A percentile compares a stretch with the other conserved stretches of the same genome.
Conservation (phyloP, 345 rosid genomes). For the Aurinia saxatilis region DNA sequence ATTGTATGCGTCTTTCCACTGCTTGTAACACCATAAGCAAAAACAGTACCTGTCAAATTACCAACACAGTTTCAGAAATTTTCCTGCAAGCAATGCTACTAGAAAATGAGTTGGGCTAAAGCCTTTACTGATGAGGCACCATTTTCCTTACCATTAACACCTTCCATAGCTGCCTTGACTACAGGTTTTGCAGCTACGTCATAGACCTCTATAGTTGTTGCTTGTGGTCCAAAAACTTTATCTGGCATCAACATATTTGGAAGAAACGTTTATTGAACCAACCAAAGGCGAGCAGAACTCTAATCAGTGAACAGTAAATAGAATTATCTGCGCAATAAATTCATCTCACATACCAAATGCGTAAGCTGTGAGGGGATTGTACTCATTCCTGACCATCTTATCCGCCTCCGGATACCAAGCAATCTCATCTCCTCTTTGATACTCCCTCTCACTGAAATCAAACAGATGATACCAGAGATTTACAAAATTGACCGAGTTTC, state of each 20-base stretch:
- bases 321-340: neutral
- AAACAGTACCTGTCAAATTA: slow-evolving; percentile 58
- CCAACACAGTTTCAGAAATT: slow-evolving; percentile 8
- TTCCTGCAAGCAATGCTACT: neutral
- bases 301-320: neutral
- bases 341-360: slow-evolving; percentile 55
- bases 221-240: slow-evolving; percentile 73
- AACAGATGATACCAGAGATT: slow-evolving; percentile 11
- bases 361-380: slow-evolving; percentile 66
- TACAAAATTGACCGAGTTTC: neutral
- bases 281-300: neutral
- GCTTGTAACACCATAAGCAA: slow-evolving; percentile 93
- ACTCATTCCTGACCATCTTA: slow-evolving; percentile 75
- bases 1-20: slow-evolving; percentile 88
- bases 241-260: slow-evolving; percentile 35
- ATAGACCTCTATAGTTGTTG: slow-evolving; percentile 65
- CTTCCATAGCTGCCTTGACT: slow-evolving; percentile 94
- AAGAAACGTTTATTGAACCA: neutral
- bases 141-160: slow-evolving; percentile 66
- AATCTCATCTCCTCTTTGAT: slow-evolving; percentile 78
- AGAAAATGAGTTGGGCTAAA: neutral
- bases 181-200: slow-evolving; percentile 88
- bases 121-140: neutral
- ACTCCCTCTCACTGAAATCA: slow-evolving; percentile 75
- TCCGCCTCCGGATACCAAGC: slow-evolving; percentile 91